Base-by-base conservation (phyloP, 257 asterid genomes). In the Fraxinus quadrangulata region DNA sequence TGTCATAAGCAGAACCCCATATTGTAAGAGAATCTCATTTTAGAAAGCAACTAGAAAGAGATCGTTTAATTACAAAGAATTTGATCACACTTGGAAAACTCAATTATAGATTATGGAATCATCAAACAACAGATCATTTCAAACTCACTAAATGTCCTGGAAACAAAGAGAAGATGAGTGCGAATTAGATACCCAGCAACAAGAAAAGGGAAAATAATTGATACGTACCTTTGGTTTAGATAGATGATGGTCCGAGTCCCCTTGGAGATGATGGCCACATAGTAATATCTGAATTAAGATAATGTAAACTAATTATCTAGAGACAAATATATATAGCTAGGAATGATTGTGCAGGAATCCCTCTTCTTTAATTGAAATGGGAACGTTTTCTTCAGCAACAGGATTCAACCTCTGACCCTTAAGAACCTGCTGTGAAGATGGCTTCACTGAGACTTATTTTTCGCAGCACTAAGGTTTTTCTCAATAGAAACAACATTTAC, bases 281-380 rank as follows among this genome's bases (percentile, higher is more conserved):
- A 24, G 70, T 78, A 33, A 49, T 19, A 79, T 85, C 87, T 81
- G 84, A 69, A 45, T 45, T 30, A 61, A 83, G 67, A 31, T 7
- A 34, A 11, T 34, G 45, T 6, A 70, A 59, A 56, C 69, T 45
- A 33, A 72, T 77, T 72, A 45, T 28, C 61, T 33, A 19, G 14
- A 21, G 68, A 71, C 11, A 14, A 13, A 45, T 13, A 61, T 74
- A 70, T 10, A 61, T 45, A 65, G 11, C 77, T 8, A 42, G 54
- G 26, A 70, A 40, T 28, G 31, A 28, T 28, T 83, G 89, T 93
- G 98, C 72, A 93, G 81, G 72, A 89, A 95, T 4, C 87, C 39
- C 85, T 94, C 96, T 42, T 89, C 92, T 56, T 74, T 79, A 34
- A 86, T 33, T 71, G 81, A 75, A 76, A 73, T 70, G 16, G 88